phyloP scores from a whole-genome alignment of 2,329 filamentous ascomycete genomes.

The Colletotrichum paranaense region DNA sequence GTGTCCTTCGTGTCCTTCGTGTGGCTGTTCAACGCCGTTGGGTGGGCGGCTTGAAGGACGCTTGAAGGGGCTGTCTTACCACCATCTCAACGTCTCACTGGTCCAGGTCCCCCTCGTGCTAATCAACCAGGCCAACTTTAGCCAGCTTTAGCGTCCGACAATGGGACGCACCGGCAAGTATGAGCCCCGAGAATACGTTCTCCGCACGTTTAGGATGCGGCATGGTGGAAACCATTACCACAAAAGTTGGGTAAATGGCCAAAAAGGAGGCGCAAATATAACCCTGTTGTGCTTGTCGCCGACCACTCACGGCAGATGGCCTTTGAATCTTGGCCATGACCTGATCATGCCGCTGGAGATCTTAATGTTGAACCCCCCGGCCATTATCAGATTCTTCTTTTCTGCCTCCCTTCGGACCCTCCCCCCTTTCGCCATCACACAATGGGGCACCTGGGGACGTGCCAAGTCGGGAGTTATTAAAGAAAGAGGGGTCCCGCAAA shows the following conservation, averaged over 20 bases:
- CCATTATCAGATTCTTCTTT: neutral
- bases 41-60: neutral
- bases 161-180: neutral
- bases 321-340: neutral
- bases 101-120: neutral
- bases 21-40: neutral
- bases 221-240: neutral
- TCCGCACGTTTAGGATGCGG: neutral
- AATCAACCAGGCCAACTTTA: neutral
- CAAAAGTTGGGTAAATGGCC: neutral
- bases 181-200: neutral
- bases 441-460: neutral
- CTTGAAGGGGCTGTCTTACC: neutral
- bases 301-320: neutral
- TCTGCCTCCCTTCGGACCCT: neutral
- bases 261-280: neutral
- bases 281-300: neutral
- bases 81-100: neutral
- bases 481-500: conserved; percentile 17
- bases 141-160: neutral
- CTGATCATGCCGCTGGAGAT: conserved; percentile 5
- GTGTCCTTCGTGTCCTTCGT: no score
- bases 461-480: conserved; percentile 25
- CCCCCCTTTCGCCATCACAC: neutral
- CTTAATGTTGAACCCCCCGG: conserved; percentile 6